A percentile compares a stretch with the other conserved stretches of the same genome.
Conservation (phyloP, 306 rosid species). For the Vigna unguiculata region DNA sequence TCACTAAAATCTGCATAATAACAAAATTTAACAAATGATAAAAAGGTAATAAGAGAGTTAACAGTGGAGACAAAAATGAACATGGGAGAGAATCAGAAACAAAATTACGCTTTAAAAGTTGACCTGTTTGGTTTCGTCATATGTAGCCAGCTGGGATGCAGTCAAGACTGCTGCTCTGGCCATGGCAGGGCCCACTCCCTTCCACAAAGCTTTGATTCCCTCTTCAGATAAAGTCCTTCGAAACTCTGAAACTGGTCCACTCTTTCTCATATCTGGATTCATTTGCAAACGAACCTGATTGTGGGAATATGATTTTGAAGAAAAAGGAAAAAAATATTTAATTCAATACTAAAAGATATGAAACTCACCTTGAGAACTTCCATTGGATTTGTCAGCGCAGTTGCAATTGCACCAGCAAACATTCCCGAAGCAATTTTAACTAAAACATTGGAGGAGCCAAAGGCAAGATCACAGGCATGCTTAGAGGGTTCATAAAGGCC, state of each 20-base stretch:
- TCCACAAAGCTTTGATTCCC: conserved; percentile 90
- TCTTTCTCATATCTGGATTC: conserved; percentile 67
- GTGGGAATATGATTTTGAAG: conserved; percentile 48
- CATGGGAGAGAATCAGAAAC: not conserved
- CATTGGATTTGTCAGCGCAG: conserved; percentile 88
- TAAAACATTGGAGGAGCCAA: conserved; percentile 83
- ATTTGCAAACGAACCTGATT: conserved; percentile 91
- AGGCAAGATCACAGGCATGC: conserved; percentile 77
- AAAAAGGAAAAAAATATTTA: conserved; percentile 5
- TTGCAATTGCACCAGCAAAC: conserved; percentile 82
- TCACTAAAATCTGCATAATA: conserved; percentile 69
- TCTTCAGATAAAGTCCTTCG: conserved; percentile 69
- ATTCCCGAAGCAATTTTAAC: conserved; percentile 85
- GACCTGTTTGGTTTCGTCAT: conserved; percentile 97
- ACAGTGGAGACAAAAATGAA: conserved; percentile 2
- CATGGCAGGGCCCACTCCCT: conserved; percentile 97
- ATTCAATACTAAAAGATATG: conserved; percentile 33
- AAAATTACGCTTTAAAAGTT: conserved; percentile 49
- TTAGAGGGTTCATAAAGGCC: conserved; percentile 97
- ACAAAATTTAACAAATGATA: conserved; percentile 37
- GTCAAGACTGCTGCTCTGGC: conserved; percentile 93
- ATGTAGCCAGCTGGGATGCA: conserved; percentile 89
- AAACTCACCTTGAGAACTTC: conserved; percentile 87
- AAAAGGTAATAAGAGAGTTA: conserved; percentile 3
- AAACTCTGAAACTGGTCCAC: conserved; percentile 69